Evolutionary conservation across 257 asterid species (phyloP), one percentile per base, ranked within the genome.

Genomic region (Orobanche coerulescens): DNA sequence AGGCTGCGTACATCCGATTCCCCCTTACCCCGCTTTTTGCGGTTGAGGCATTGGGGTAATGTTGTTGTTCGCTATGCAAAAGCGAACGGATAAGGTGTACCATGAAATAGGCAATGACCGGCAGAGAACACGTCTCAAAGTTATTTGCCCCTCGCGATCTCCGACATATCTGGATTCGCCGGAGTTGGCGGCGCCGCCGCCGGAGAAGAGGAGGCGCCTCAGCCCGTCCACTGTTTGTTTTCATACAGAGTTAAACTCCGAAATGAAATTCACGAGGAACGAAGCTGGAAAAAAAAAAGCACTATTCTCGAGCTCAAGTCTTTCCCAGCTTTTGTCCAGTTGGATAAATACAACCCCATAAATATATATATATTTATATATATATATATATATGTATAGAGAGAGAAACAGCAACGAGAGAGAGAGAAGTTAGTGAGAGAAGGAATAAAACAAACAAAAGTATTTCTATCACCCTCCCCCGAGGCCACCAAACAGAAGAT

Each of bases 321-420:
- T 34, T 63, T 49, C 49, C 5, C 15, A 24, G 46, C 3, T 34
- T 37, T 64, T 51, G 61, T 64, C 69, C 43, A 37, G 15, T 36
- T 64, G 52, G 52, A 51, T 64, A 51, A 51, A 64, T 52, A 64
- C 61, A 64, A 25, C 25, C 53, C 69, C 69, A 58, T 50, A 23
- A 11, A 37, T 37, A 37, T 37, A 37, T 4, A 1, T n/a, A n/a
- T n/a, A n/a, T n/a, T n/a, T n/a, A n/a, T n/a, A n/a, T n/a, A n/a
- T n/a, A n/a, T n/a, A n/a, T n/a, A n/a, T n/a, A 53, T 30, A 13
- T n/a, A n/a, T n/a, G 26, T 8, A 14, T 16, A 24, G 34, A 13
- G 34, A 52, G 4, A 4, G 20, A 31, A 2, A 30, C 12, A 55
- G 15, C 28, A 15, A 25, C 6, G 60, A 28, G 24, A 54, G 46